Evolutionary conservation across 2,329 filamentous ascomycete species (phyloP).

Genomic region (Chrysoporthe cubensis): DNA sequence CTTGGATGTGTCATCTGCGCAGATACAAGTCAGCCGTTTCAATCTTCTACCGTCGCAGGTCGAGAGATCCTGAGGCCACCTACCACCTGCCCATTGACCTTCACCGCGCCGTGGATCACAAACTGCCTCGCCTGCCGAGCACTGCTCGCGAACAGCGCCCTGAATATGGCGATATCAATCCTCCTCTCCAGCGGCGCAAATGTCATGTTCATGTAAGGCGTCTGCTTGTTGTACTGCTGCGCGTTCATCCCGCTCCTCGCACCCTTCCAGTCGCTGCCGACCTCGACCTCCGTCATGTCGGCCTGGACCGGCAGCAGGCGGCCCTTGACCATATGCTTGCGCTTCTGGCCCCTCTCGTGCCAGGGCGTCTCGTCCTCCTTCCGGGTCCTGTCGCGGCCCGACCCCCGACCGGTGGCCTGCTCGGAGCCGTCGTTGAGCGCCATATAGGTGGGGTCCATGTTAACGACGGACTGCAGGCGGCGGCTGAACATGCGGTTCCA

Average conservation of each 20-base stretch:
- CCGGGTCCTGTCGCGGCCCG: constrained; percentile 58
- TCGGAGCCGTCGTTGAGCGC: constrained; percentile 81
- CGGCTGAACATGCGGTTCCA: constrained; percentile 93
- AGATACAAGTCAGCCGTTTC: constrained; percentile 14
- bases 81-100: constrained; percentile 95
- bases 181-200: constrained; percentile 90
- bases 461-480: constrained; percentile 78
- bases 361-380: constrained; percentile 26
- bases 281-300: constrained; percentile 2
- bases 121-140: constrained; percentile 92
- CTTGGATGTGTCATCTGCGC: constrained; percentile 85
- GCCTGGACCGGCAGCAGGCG: constrained; percentile 14
- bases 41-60: neutral
- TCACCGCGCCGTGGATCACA: constrained; percentile 89
- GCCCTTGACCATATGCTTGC: constrained; percentile 27
- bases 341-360: constrained; percentile 32
- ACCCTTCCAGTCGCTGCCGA: neutral
- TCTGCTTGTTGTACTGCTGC: constrained; percentile 47
- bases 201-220: constrained; percentile 95
- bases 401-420: constrained; percentile 81
- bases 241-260: constrained; percentile 32
- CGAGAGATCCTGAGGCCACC: constrained; percentile 28
- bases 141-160: constrained; percentile 92
- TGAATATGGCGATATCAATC: constrained; percentile 91
- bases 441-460: constrained; percentile 82